A percentile compares a stretch with the other conserved stretches of the same genome.
Conservation (phyloP, 1,139 yeast species). For the Yarrowia galli region DNA sequence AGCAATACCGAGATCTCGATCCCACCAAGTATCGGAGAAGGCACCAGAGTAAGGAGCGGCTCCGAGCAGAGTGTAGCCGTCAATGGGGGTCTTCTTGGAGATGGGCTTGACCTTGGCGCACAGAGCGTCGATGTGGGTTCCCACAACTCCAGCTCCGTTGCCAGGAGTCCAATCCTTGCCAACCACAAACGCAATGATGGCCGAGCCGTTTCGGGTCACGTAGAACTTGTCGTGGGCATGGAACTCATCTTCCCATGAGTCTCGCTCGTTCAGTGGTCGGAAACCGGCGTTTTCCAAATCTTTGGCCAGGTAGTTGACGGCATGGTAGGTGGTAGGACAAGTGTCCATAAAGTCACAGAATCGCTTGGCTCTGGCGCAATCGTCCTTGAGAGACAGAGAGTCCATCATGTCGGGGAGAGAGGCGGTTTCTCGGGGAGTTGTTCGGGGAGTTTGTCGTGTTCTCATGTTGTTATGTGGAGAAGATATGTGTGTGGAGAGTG, state of each 20-base stretch:
- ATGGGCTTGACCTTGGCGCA: constrained; percentile 72
- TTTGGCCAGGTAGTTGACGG: constrained; percentile 63
- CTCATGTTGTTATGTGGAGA: neutral
- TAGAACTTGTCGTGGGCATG: constrained; percentile 68
- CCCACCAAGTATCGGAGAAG: constrained; percentile 74
- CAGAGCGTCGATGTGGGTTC: constrained; percentile 92
- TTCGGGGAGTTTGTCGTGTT: constrained; percentile 1
- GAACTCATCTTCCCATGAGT: constrained; percentile 65
- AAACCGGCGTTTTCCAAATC: constrained; percentile 57
- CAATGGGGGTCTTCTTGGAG: constrained; percentile 65
- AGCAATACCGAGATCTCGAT: constrained; percentile 84
- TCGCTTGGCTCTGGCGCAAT: constrained; percentile 52
- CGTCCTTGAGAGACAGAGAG: constrained; percentile 33
- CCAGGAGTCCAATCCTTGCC: constrained; percentile 76
- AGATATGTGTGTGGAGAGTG: neutral
- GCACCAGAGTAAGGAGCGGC: constrained; percentile 93
- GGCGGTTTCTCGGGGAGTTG: neutral
- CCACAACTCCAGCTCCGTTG: constrained; percentile 80
- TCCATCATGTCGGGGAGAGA: constrained; percentile 7
- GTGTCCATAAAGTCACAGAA: constrained; percentile 79
- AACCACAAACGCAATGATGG: constrained; percentile 75
- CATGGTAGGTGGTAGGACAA: constrained; percentile 94
- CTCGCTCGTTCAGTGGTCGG: constrained; percentile 71
- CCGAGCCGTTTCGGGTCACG: constrained; percentile 78
- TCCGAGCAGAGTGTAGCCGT: constrained; percentile 83